Evolutionary conservation across 2,329 filamentous ascomycete species (phyloP).

Genomic region (Blumeriella jaapii): DNA sequence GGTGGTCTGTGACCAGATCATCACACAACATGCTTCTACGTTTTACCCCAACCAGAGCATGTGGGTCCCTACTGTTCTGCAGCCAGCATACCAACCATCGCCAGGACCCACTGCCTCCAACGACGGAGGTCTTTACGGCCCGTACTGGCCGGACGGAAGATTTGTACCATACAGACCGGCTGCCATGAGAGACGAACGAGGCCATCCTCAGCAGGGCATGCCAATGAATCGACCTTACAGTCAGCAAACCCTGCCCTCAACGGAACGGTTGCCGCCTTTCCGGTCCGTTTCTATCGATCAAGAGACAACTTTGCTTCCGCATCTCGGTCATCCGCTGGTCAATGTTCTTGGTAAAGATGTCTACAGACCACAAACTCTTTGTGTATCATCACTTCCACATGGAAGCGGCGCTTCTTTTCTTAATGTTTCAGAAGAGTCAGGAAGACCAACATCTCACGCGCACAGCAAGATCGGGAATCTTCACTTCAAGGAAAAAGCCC

Average conservation of each 20-base stretch:
- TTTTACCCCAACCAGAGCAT: conserved; percentile 30
- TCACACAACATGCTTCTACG: conserved; percentile 16
- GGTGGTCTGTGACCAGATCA: conserved; percentile 19
- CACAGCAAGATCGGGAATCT: conserved; percentile 24
- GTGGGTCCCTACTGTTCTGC: conserved; percentile 45
- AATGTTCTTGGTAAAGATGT: conserved; percentile 3
- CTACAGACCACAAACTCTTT: conserved; percentile 1
- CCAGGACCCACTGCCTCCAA: conserved; percentile 47
- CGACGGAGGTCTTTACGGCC: conserved; percentile 44
- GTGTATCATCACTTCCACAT: conserved; percentile 2
- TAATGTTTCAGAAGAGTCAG: conserved; percentile 12
- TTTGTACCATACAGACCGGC: conserved; percentile 42
- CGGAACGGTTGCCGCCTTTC: conserved; percentile 10
- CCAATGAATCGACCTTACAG: conserved; percentile 8
- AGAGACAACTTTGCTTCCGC: too few relatives aligned
- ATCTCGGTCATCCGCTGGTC: conserved; percentile 3
- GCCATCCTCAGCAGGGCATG: conserved; percentile 11
- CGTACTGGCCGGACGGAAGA: conserved; percentile 53
- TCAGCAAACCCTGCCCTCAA: conserved; percentile 7
- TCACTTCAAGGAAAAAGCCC: conserved; percentile 55
- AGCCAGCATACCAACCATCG: conserved; percentile 45
- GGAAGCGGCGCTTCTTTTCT: conserved; percentile 6
- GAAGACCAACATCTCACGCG: conserved; percentile 17
- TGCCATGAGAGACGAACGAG: conserved; percentile 41
- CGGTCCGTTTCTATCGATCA: conserved; percentile 8